Conservation (phyloP, 176 grass and related monocot species). For the Lolium multiflorum region DNA sequence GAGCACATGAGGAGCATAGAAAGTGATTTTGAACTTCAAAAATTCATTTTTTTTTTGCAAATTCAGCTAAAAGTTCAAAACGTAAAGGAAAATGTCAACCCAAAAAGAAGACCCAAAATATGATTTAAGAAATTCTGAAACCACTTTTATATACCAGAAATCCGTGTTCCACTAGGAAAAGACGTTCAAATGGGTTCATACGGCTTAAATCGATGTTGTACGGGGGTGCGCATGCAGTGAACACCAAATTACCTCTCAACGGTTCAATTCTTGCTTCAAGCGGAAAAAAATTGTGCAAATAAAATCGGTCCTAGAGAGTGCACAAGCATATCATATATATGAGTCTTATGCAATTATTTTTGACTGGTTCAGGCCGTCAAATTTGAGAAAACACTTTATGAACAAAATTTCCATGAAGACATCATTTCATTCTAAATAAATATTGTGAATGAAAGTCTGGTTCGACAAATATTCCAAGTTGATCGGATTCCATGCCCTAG, state of each 20-base stretch:
- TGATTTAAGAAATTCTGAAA: no score
- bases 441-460: neutral
- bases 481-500: neutral
- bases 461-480: neutral
- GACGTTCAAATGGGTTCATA: neutral
- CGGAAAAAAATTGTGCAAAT: neutral
- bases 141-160: no score
- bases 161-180: no score
- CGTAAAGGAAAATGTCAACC: no score
- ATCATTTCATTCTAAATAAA: neutral
- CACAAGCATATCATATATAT: neutral
- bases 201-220: no score
- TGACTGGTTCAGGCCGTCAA: neutral
- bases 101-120: no score
- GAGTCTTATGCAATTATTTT: neutral
- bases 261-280: neutral
- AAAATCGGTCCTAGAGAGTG: neutral
- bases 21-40: no score
- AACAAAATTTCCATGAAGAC: neutral
- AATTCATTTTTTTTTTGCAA: no score
- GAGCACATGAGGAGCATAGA: no score
- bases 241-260: neutral
- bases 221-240: no score
- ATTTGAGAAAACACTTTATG: neutral
- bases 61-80: no score